Percentiles rank a stretch among this genome's conserved stretches.
Conservation (phyloP, 176 grass and related monocot genomes). For the Thinopyrum elongatum region DNA sequence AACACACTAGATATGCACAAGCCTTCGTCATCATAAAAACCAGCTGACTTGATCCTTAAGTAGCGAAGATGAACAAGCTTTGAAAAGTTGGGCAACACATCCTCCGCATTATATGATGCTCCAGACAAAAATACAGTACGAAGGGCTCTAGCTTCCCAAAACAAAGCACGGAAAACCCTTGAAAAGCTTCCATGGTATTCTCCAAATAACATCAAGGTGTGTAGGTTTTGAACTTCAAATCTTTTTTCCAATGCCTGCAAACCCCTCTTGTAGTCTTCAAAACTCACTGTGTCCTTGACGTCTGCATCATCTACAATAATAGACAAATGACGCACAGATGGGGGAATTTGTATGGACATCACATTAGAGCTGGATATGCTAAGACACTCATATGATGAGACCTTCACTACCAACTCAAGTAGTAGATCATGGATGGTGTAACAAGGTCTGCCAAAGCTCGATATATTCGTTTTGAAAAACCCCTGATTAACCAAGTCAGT, state of each 20-base stretch:
- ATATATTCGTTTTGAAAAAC: neutral
- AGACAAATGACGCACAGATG: slow-evolving; percentile 31
- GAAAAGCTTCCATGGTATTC: neutral
- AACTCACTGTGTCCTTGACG: neutral
- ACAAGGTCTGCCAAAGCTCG: too few species aligned
- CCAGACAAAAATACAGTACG: neutral
- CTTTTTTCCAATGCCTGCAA: neutral
- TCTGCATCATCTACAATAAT: neutral
- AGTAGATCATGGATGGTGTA: slow-evolving; percentile 25
- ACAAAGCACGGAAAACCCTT: neutral
- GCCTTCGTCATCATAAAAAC: too few species aligned
- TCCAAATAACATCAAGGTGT: slow-evolving; percentile 22
- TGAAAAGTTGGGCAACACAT: neutral
- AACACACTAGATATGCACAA: neutral
- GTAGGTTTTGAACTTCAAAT: slow-evolving; percentile 10
- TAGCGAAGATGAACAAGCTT: slow-evolving; percentile 32
- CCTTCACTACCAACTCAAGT: slow-evolving; percentile 3
- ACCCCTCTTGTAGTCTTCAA: neutral
- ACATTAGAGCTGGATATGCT: neutral
- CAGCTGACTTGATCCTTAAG: neutral
- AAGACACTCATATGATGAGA: slow-evolving; percentile 21
- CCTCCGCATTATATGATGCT: neutral
- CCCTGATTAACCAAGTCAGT: neutral
- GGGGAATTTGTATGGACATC: neutral
- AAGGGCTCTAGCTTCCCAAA: neutral